Evolutionary conservation across 169 alveolate genomes (phyloP), one percentile per base, ranked within the genome.

Genomic region (Plasmodium fragile): DNA sequence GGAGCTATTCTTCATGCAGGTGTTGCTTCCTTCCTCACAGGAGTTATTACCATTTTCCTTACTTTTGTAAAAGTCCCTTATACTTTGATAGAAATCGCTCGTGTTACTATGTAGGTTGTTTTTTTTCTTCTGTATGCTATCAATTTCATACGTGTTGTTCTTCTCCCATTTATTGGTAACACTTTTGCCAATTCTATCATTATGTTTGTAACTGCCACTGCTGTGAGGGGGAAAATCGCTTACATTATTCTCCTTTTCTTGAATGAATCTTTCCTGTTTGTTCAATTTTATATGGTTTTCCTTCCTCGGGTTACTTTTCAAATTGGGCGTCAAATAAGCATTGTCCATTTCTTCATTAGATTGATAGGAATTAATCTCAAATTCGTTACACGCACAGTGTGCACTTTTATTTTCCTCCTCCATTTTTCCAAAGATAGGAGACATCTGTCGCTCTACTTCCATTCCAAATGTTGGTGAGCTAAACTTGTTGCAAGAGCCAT

Each of bases 31-130:
- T 22, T 85, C 71, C 34, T 72, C 78, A 36, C 43, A 55, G 36
- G 32, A 49, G 41, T 32, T 30, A 73, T 22, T 84, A 43, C 65
- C 18, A 28, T 70, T 89, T 91, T 91, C 94, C 39, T 81, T 91
- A 34, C 81, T 70, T 70, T 77, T 79, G 69, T 91, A 91, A 69
- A 91, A 91, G 25, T 91, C 83, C 30, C 94, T 81, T 52, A 91
- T 80, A 28, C 92, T 69, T 91, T 81, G 82, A 69, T 81, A 91
- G 49, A 91, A 91, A 91, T 91, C 94, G 28, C 84, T 80, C 73
- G 81, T 71, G 75, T 81, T 91, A 49, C 94, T 91, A 36, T 52
- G 30, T 70, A 91, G 32, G 25, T 91, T 81, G 53, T 81, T 91
- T 71, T 91, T 80, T 45, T 77, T 77, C n/a, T 39, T 59, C 18